phyloP scores from a whole-genome alignment of 2,329 filamentous ascomycete species.

The Colletotrichum abscissum region DNA sequence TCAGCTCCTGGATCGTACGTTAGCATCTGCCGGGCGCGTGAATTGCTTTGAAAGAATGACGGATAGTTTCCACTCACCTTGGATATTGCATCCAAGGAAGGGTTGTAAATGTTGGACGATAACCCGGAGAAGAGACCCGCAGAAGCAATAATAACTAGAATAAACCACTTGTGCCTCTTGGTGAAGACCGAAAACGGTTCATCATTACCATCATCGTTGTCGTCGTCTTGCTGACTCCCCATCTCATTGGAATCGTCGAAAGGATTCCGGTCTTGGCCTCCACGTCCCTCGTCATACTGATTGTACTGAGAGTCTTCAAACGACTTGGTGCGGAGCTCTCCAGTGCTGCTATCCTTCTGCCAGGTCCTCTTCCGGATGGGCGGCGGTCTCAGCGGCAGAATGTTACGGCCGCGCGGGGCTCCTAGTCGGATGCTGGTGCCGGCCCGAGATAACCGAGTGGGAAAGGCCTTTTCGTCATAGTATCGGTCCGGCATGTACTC shows the following conservation, averaged over 20 bases:
- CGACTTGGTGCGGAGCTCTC: constrained; percentile 1
- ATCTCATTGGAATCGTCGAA: constrained; percentile 16
- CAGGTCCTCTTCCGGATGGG: constrained; percentile 27
- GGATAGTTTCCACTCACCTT: constrained; percentile 36
- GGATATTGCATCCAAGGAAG: constrained; percentile 53
- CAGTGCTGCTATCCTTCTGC: constrained; percentile 2
- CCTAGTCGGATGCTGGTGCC: constrained; percentile 24
- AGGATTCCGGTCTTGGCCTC: constrained; percentile 9
- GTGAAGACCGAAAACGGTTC: constrained; percentile 50
- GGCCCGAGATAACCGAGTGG: constrained; percentile 28
- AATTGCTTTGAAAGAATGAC: background rate
- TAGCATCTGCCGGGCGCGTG: background rate
- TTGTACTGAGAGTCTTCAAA: constrained; percentile 11
- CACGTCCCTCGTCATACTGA: constrained; percentile 10
- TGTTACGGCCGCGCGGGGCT: constrained; percentile 17
- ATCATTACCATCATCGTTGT: background rate
- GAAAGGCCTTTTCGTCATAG: constrained; percentile 18
- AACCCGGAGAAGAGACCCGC: constrained; percentile 65
- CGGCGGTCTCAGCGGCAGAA: constrained; percentile 17
- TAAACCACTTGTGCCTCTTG: constrained; percentile 52
- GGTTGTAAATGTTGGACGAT: constrained; percentile 63
- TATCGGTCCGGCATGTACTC: constrained; percentile 28
- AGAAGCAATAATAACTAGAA: constrained; percentile 60
- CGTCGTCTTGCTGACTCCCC: background rate
- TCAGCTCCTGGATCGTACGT: constrained; percentile 39